Evolutionary conservation across 352 stramenopile genomes (phyloP), one percentile per base, ranked within the genome.

Genomic region (Thraustochytrium sp.): DNA sequence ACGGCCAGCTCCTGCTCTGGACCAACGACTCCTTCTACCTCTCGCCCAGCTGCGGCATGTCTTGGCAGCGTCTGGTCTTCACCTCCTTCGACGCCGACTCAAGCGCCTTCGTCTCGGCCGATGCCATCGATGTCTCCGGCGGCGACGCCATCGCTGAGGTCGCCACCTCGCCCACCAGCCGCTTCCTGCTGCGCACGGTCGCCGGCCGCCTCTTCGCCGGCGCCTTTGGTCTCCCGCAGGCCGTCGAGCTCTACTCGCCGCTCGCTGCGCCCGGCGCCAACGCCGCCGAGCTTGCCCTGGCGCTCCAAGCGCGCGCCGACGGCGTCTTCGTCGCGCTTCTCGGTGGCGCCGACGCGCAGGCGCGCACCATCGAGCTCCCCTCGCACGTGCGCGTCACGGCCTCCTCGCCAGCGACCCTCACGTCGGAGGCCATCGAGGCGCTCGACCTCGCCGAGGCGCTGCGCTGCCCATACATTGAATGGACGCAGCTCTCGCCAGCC

Each of bases 391-490:
- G 37, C 2, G 21, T 72, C 31, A 72, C 13, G 31, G 21, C 59
- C 21, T 13, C 1, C 40, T n/a, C n/a, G n/a, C 5, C 26, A 13
- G 59, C 34, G 18, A 1, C 21, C 18, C 21, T 44, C 36, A 44
- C 13, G 5, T 34, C 59, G 2, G 26, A 29, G 9, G 34, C 2
- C 16, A 18, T 26, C 8, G 8, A 0, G 26, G 18, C 26, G 9
- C 26, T 72, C 59, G 59, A 72, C 11, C 21, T 46, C 40, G 9
- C 59, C 13, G 11, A 4, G 16, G 8, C 26, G 1, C 59, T 72
- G 0, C 5, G 53, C 23, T 82, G 74, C 38, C 74, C 74, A 36
- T 82, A 37, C 38, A 51, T 82, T 0, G 74, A 82, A 11, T 82
- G 74, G 74, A 8, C 3, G 9, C 31, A 51, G 2, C 8, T 34